Percentiles rank a stretch among this genome's conserved stretches.
These are phyloP conservation scores for Colletotrichum coccodes DNA, from an alignment of 2,329 filamentous ascomycete genomes.

Conservation along the genomic window DNA sequence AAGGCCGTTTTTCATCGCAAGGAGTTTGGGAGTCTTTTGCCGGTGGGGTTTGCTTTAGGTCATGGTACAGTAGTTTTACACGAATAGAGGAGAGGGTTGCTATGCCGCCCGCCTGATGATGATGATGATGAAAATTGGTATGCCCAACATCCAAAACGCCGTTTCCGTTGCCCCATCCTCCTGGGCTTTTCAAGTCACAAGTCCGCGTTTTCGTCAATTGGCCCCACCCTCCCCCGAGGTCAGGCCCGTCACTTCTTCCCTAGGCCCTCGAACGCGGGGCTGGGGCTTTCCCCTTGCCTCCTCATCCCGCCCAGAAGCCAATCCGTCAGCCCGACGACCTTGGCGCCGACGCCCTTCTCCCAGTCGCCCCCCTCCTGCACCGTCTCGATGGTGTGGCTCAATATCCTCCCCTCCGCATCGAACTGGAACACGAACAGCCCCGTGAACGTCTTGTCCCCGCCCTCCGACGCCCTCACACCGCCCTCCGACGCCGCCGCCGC, in stretches of 20 bases:
- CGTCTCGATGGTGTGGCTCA: conserved; percentile 94
- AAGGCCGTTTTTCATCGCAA: neutral
- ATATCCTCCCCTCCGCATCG: conserved; percentile 83
- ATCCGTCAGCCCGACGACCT: conserved; percentile 91
- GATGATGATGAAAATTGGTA: conserved; percentile 20
- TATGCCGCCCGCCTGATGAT: conserved; percentile 25
- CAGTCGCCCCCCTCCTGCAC: conserved; percentile 85
- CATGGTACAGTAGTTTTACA: conserved; percentile 26
- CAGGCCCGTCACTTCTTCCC: neutral
- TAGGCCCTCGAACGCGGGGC: conserved; percentile 35
- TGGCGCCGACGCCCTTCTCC: conserved; percentile 82
- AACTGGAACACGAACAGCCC: conserved; percentile 97
- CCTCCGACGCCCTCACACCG: conserved; percentile 46
- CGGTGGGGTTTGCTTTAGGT: neutral
- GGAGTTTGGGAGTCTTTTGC: neutral
- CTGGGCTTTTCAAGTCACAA: neutral
- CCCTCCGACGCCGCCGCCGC: conserved; percentile 56
- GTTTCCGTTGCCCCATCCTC: conserved; percentile 12
- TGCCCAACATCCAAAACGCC: conserved; percentile 22
- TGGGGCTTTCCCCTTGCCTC: conserved; percentile 41
- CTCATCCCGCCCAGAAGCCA: conserved; percentile 87
- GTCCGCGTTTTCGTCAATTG: neutral
- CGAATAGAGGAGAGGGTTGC: conserved; percentile 16
- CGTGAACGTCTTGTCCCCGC: conserved; percentile 80
- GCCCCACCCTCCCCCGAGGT: neutral